Base-by-base conservation (phyloP, 345 rosid genomes). In the Firmiana major region DNA sequence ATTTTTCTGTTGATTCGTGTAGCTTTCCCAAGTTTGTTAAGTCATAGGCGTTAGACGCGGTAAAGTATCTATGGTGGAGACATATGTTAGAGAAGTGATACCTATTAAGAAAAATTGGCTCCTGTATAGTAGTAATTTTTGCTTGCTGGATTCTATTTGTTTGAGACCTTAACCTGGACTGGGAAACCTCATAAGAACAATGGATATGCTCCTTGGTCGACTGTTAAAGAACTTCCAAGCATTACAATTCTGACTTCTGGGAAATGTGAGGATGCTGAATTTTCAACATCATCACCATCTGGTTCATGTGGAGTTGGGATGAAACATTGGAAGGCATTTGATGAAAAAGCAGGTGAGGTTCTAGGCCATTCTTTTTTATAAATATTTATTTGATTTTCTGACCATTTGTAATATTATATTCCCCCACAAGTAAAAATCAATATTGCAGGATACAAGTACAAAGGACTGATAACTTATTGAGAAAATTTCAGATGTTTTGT, bases 151-250 rank as follows among this genome's bases (percentile, higher is more conserved):
- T 64, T 64, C 48, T n/a, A 38, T 40, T 64, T 42, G 70, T 64
- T 64, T 64, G 43, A 64, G 70, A 59, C 63, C 63, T 59, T 36
- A 63, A 55, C 60, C 60, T 55, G 60, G 60, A 19, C 26, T 21
- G 26, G 11, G 24, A 7, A 55, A 55, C 60, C 60, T 55, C 60
- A n/a, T 55, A 55, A 36, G 45, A 63, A 63, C 16, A 34, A 8
- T 7, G 63, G 21, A 55, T n/a, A 55, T 21, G 24, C 60, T 55
- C 60, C 60, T 55, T 7, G 26, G 26, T 55, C 38, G 6, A 24
- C 17, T 7, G 38, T 26, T 26, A 6, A 26, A 11, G 36, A 36
- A 31, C 42, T 62, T 31, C 42, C n/a, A 31, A 62, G 10, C 21
- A 62, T 31, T 62, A 62, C 13, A 15, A 15, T 31, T 62, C 19